Evolutionary conservation across 768 basidiomycete species (phyloP).

Genomic region (Coprinopsis strossmayeri): DNA sequence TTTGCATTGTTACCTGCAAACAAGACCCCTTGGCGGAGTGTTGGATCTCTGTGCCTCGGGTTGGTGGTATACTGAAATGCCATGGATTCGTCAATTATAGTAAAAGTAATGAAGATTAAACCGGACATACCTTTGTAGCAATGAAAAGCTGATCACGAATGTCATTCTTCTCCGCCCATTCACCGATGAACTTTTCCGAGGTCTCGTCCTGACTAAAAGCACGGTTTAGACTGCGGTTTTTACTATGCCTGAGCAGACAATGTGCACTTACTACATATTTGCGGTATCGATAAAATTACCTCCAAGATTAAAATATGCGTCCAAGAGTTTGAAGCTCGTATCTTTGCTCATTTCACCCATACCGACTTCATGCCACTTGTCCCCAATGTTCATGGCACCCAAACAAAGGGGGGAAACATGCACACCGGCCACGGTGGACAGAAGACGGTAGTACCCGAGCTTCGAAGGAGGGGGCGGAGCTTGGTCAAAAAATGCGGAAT

Average conservation of each 20-base stretch:
- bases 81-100: neutral
- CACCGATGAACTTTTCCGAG: slow-evolving; percentile 44
- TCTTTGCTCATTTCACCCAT: slow-evolving; percentile 33
- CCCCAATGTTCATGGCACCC: slow-evolving; percentile 34
- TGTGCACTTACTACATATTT: slow-evolving; percentile 28
- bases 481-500: neutral
- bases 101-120: neutral
- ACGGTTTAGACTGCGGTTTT: neutral
- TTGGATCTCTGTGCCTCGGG: slow-evolving; percentile 21
- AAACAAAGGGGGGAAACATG: slow-evolving; percentile 33
- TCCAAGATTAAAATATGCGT: slow-evolving; percentile 32
- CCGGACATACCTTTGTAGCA: slow-evolving; percentile 31
- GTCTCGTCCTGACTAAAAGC: slow-evolving; percentile 42
- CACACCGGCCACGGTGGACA: slow-evolving; percentile 28
- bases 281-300: slow-evolving; percentile 45
- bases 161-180: slow-evolving; percentile 38
- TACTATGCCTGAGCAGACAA: neutral
- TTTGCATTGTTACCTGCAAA: slow-evolving; percentile 46
- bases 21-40: slow-evolving; percentile 26
- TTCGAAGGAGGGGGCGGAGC: slow-evolving; percentile 22
- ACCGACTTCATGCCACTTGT: slow-evolving; percentile 21
- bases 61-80: slow-evolving; percentile 22
- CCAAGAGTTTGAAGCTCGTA: slow-evolving; percentile 34
- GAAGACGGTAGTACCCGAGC: slow-evolving; percentile 23
- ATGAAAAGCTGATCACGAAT: slow-evolving; percentile 43